phyloP scores from a whole-genome alignment of 805 yeast genomes.

The Priceomyces melissophilus region DNA sequence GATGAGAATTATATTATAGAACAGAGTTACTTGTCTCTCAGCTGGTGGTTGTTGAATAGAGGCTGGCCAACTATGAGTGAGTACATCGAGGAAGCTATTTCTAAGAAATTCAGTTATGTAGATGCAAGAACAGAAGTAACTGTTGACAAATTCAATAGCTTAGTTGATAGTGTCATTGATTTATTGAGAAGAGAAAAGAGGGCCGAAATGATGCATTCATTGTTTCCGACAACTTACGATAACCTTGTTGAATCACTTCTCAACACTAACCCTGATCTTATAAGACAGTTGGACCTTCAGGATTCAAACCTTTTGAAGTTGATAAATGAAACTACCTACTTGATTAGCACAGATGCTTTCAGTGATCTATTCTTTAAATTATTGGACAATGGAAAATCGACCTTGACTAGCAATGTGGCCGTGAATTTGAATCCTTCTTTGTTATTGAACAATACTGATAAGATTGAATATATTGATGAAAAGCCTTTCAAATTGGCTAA shows the following conservation, averaged over 20 bases:
- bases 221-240: slow-evolving; percentile 38
- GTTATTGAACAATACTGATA: slow-evolving; percentile 7
- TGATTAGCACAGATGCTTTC: slow-evolving; percentile 34
- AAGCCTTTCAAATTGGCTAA: slow-evolving; percentile 55
- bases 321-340: slow-evolving; percentile 44
- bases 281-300: slow-evolving; percentile 32
- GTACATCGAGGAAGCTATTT: slow-evolving; percentile 55
- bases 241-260: slow-evolving; percentile 45
- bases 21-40: slow-evolving; percentile 78
- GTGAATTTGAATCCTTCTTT: slow-evolving; percentile 20
- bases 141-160: slow-evolving; percentile 52
- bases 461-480: slow-evolving; percentile 17
- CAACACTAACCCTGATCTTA: slow-evolving; percentile 43
- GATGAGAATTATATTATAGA: slow-evolving; percentile 55
- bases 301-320: slow-evolving; percentile 38
- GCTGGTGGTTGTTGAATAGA: slow-evolving; percentile 91
- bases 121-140: slow-evolving; percentile 73
- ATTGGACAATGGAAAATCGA: slow-evolving; percentile 31
- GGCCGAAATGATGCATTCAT: slow-evolving; percentile 15
- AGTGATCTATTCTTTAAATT: slow-evolving; percentile 28
- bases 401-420: slow-evolving; percentile 31
- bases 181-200: slow-evolving; percentile 16
- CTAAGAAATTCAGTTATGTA: slow-evolving; percentile 54
- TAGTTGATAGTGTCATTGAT: slow-evolving; percentile 18
- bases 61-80: slow-evolving; percentile 68